Conservation (phyloP, 2,329 filamentous ascomycete genomes). For the Talaromyces amestolkiae region DNA sequence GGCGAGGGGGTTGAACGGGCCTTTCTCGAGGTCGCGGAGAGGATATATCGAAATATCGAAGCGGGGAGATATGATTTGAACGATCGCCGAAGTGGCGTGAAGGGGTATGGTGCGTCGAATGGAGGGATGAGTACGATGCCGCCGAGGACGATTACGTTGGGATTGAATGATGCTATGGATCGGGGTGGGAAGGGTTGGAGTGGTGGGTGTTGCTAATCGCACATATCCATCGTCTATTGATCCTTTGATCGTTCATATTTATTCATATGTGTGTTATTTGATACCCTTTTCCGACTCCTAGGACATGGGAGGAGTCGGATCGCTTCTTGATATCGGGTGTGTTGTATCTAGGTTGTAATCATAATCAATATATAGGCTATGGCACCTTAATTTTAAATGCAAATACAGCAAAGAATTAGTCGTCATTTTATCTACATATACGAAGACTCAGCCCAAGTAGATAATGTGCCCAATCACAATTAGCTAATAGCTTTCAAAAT, state of each 20-base stretch:
- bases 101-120: slow-evolving; percentile 51
- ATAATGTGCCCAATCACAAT: background rate
- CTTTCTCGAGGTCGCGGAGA: slow-evolving; percentile 88
- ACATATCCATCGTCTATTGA: background rate
- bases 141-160: slow-evolving; percentile 45
- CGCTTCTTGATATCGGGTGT: background rate
- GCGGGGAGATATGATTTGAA: slow-evolving; percentile 92
- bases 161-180: slow-evolving; percentile 49
- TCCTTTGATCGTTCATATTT: background rate
- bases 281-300: slow-evolving; percentile 7
- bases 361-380: background rate
- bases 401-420: background rate
- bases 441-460: background rate
- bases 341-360: slow-evolving; percentile 1
- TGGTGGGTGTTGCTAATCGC: slow-evolving; percentile 37
- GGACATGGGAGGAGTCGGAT: background rate
- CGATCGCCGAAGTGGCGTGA: slow-evolving; percentile 87
- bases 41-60: slow-evolving; percentile 96
- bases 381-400: background rate
- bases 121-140: slow-evolving; percentile 33
- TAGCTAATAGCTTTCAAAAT: slow-evolving; percentile 5
- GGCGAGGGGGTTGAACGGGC: slow-evolving; percentile 91
- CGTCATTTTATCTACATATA: background rate
- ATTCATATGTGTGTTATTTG: slow-evolving; percentile 5
- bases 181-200: slow-evolving; percentile 38